Conservation (phyloP, 495 filamentous ascomycete genomes). For the Aspergillus ostianus region DNA sequence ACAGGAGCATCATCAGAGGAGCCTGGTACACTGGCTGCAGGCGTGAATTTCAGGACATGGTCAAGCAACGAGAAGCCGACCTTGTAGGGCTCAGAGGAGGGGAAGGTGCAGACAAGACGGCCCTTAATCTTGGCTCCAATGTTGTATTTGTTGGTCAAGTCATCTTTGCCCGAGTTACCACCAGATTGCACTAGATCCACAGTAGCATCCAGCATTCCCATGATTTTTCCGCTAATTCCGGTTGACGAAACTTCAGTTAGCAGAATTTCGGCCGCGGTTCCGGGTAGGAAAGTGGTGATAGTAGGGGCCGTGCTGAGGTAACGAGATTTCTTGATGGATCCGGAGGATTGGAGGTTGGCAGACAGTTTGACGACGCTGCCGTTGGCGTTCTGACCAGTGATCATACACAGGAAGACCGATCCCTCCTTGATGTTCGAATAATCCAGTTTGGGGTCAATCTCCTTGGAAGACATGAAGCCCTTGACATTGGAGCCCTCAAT, state of each 20-base stretch:
- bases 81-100: conserved; percentile 72
- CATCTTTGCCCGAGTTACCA: conserved; percentile 57
- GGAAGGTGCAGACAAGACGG: conserved; percentile 82
- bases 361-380: conserved; percentile 87
- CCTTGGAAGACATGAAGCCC: conserved; percentile 88
- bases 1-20: conserved; percentile 58
- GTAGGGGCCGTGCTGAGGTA: conserved; percentile 75
- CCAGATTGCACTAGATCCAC: conserved; percentile 88
- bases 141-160: conserved; percentile 72
- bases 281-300: conserved; percentile 85
- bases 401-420: conserved; percentile 76
- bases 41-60: conserved; percentile 68
- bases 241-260: conserved; percentile 64
- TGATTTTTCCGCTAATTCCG: conserved; percentile 79
- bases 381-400: conserved; percentile 70
- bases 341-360: conserved; percentile 61
- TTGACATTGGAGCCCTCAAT: conserved; percentile 63
- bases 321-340: conserved; percentile 68
- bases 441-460: conserved; percentile 61
- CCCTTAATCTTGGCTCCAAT: conserved; percentile 81
- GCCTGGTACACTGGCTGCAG: conserved; percentile 43
- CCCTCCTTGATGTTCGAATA: conserved; percentile 70
- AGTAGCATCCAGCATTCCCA: conserved; percentile 86
- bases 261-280: conserved; percentile 82
- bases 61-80: conserved; percentile 82